Conservation (phyloP, 768 basidiomycete genomes). For the Galerina marginata region DNA sequence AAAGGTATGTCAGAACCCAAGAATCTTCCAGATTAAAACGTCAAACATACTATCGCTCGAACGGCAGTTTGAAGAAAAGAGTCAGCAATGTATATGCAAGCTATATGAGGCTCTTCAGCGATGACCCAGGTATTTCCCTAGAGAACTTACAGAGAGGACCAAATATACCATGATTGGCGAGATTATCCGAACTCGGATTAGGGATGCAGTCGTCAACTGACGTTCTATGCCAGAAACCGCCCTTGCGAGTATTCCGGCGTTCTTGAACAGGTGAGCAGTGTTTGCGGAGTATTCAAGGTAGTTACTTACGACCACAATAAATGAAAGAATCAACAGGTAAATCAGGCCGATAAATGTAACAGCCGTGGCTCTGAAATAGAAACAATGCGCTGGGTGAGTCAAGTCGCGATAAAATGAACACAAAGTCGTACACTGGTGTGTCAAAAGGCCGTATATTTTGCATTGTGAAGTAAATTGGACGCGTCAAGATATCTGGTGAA, state of each 20-base stretch:
- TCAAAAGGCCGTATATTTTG: conserved; percentile 22
- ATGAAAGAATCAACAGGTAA: conserved; percentile 23
- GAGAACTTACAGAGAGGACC: conserved; percentile 37
- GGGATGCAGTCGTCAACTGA: conserved; percentile 32
- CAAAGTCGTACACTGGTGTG: conserved; percentile 15
- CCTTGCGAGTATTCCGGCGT: conserved; percentile 30
- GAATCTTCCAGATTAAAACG: neutral
- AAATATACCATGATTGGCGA: conserved; percentile 38
- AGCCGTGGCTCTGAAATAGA: conserved; percentile 17
- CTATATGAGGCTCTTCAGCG: conserved; percentile 28
- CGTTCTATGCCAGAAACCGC: conserved; percentile 36
- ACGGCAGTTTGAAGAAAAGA: conserved; percentile 62
- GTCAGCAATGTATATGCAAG: conserved; percentile 63
- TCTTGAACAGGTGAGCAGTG: conserved; percentile 15
- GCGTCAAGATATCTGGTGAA: conserved; percentile 17
- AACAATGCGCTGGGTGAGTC: neutral
- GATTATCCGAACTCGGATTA: conserved; percentile 36
- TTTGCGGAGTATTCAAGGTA: neutral
- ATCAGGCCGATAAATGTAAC: conserved; percentile 23
- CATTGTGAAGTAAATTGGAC: conserved; percentile 20
- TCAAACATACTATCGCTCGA: conserved; percentile 49
- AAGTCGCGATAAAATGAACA: neutral
- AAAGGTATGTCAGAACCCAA: neutral
- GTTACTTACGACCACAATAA: conserved; percentile 22
- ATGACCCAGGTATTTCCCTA: neutral